Base-by-base conservation (phyloP, 140 eudicot genomes). In the Flaveria floridana region DNA sequence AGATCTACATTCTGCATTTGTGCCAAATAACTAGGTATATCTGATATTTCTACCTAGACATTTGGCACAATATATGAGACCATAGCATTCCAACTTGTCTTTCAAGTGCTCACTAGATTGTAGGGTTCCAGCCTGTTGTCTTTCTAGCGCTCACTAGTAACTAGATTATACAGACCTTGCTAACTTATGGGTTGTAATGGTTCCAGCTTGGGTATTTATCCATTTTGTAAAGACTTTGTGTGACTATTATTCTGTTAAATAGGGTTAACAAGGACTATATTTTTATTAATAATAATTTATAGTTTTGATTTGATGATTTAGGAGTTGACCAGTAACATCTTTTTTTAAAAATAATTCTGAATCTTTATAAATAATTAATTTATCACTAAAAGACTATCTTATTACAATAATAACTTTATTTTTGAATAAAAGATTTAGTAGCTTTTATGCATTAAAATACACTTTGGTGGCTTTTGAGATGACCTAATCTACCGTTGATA, bases 401-500 rank as follows among this genome's bases (percentile, higher is more conserved):
- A 64, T 64, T 30, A 34, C 69, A n/a, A 64, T 64, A 28, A 64
- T 30, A 7, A 64, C 41, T 23, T 30, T 4, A 64, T 13, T n/a
- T 26, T 62, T 34, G 44, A 16, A 8, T 14, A 15, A 6, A 64
- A 6, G 7, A 20, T 28, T 26, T 28, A 6, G 48, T 34, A 34
- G 70, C 25, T 37, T 65, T 16, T 65, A 34, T 39, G 51, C 50
- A 39, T 66, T 39, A 66, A 41, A n/a, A 37, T 34, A 39, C 48
- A 34, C 14, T 34, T 30, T 30, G 21, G 11, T 18, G 10, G 30
- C 68, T 28, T 62, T 62, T 62, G 13, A 62, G 44, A 28, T 26
- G 15, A 26, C 12, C 44, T 42, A 62, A 16, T 18, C 62, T 16
- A 52, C 5, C 26, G 13, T 55, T 55, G 25, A 16, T 55, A 55